phyloP scores from a whole-genome alignment of 2,329 filamentous ascomycete species.

The Trichophyton verrucosum region DNA sequence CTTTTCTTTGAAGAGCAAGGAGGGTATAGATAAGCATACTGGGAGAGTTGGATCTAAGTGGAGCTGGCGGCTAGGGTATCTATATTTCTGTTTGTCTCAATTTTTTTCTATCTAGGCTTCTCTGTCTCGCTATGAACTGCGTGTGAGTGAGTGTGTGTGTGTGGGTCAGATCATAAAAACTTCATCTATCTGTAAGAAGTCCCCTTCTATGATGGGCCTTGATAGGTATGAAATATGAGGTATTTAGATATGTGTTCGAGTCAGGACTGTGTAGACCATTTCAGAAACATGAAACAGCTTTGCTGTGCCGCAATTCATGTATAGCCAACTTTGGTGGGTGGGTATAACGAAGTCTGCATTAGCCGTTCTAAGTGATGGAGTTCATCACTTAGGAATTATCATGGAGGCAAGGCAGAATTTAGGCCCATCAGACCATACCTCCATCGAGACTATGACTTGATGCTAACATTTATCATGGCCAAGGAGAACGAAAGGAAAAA shows the following conservation, averaged over 20 bases:
- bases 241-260: not conserved
- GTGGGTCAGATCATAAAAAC: not conserved
- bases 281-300: not conserved
- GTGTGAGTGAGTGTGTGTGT: not conserved
- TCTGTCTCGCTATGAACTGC: no score
- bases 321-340: not conserved
- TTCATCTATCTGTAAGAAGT: not conserved
- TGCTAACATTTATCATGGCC: not conserved
- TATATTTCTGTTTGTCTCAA: not conserved
- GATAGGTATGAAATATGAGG: not conserved
- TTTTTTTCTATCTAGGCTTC: not conserved
- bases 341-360: not conserved
- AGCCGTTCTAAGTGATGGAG: not conserved
- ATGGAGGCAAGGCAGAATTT: not conserved
- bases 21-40: not conserved
- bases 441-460: not conserved
- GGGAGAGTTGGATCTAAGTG: not conserved
- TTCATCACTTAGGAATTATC: not conserved
- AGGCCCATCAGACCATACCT: no score
- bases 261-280: not conserved
- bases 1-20: not conserved
- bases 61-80: not conserved
- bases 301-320: not conserved
- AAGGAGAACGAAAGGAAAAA: no score
- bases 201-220: not conserved